Evolutionary conservation across 2,329 filamentous ascomycete genomes (phyloP), one percentile per base, ranked within the genome.

Genomic region (Ophiostoma sp.): DNA sequence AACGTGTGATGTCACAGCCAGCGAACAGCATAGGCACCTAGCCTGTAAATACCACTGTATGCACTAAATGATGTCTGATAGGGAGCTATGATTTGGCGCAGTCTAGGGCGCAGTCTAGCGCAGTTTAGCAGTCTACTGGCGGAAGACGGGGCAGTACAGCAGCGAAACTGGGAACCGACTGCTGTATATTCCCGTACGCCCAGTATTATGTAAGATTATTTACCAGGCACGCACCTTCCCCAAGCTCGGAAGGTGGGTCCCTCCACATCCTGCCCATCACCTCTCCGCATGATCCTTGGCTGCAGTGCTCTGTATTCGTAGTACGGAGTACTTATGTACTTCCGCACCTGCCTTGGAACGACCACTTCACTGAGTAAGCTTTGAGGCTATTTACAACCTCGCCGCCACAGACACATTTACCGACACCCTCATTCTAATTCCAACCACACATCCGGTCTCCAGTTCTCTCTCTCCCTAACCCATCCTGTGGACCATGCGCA

Each of bases 181-280:
- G n/a, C n/a, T n/a, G n/a, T n/a, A n/a, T n/a, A n/a, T n/a, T n/a
- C n/a, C n/a, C n/a, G n/a, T n/a, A n/a, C n/a, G n/a, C n/a, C n/a
- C n/a, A n/a, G n/a, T n/a, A n/a, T n/a, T n/a, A n/a, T n/a, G n/a
- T n/a, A n/a, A n/a, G n/a, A n/a, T n/a, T n/a, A n/a, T n/a, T n/a
- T n/a, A n/a, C n/a, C n/a, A n/a, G n/a, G n/a, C n/a, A n/a, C n/a
- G 57, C 57, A 62, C 57, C 57, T 62, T 62, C 57, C 57, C 57
- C 57, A 62, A 62, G 57, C 57, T 62, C 31, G 52, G 52, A 57
- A 57, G 52, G 57, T 62, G 57, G 57, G 31, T 68, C 57, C 35
- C 33, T 23, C 36, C 67, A 62, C 54, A 62, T 48, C 67, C 11
- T 48, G 33, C 11, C 27, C 67, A 54, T 35, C 54, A n/a, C 35